A percentile compares a stretch with the other conserved stretches of the same genome.
phyloP scores from a whole-genome alignment of 352 stramenopile species.

The Phytophthora rubi region DNA sequence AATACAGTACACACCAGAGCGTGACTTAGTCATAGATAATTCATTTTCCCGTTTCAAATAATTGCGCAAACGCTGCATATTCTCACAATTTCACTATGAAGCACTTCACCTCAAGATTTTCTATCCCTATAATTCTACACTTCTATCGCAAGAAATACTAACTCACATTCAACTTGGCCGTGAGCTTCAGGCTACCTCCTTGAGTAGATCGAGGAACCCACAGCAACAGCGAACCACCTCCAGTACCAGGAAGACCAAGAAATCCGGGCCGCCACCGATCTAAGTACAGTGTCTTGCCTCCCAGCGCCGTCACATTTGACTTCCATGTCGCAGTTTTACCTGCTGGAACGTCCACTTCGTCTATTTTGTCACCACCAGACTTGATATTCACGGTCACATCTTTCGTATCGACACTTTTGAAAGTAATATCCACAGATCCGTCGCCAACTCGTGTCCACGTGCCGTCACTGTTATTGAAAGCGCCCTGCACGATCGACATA shows the following conservation, averaged over 20 bases:
- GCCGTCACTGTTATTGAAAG: slow-evolving; percentile 39
- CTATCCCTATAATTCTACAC: background rate
- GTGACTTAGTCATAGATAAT: too few species aligned
- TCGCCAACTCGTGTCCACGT: slow-evolving; percentile 23
- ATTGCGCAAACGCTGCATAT: too few species aligned
- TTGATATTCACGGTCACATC: slow-evolving; percentile 40
- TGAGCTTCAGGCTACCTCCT: slow-evolving; percentile 18
- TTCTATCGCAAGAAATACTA: background rate
- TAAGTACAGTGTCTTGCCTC: slow-evolving; percentile 36
- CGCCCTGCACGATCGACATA: slow-evolving; percentile 31
- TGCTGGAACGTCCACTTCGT: slow-evolving; percentile 20
- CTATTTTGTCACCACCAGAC: slow-evolving; percentile 26
- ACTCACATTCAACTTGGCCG: slow-evolving; percentile 21
- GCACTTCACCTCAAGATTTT: too few species aligned
- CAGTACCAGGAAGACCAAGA: slow-evolving; percentile 29
- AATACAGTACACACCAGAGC: too few species aligned
- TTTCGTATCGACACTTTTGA: slow-evolving; percentile 28
- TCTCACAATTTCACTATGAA: too few species aligned
- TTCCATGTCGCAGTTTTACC: slow-evolving; percentile 24
- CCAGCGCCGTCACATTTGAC: slow-evolving; percentile 23
- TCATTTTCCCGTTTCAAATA: too few species aligned
- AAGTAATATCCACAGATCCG: slow-evolving; percentile 25
- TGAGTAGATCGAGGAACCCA: slow-evolving; percentile 28
- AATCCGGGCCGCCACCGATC: slow-evolving; percentile 37
- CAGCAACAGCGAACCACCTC: slow-evolving; percentile 31